Conservation (phyloP, 768 basidiomycete genomes). For the Cyclocybe cylindracea region DNA sequence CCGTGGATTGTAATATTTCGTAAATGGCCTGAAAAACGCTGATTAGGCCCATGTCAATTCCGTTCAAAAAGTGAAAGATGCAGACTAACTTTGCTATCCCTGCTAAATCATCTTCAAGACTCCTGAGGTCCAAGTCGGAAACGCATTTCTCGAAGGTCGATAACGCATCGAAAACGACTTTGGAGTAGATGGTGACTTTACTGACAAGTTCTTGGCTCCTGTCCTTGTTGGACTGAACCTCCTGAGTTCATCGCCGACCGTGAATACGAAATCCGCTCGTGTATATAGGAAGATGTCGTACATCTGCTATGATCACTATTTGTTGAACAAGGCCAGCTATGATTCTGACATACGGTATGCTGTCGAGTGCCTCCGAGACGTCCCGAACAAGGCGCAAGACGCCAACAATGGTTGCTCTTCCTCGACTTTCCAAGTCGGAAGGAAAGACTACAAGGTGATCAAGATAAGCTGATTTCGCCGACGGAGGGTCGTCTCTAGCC, state of each 20-base stretch:
- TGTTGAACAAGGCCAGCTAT: constrained; percentile 22
- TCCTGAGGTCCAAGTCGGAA: constrained; percentile 6
- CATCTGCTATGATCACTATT: constrained; percentile 27
- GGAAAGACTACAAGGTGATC: not conserved
- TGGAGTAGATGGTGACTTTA: constrained; percentile 22
- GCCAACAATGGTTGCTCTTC: not conserved
- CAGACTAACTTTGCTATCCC: constrained; percentile 17
- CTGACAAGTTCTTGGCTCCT: constrained; percentile 21
- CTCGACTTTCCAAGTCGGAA: not conserved
- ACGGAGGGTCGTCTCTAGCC: not conserved
- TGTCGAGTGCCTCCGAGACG: constrained; percentile 16
- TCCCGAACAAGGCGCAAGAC: constrained; percentile 11
- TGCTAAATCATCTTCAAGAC: constrained; percentile 20
- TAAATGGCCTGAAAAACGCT: constrained; percentile 24
- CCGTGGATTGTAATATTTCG: constrained; percentile 13
- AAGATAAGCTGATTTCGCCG: not conserved
- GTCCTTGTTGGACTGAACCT: constrained; percentile 23
- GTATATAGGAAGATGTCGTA: constrained; percentile 4
- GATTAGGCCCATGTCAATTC: not conserved
- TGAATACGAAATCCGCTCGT: not conserved
- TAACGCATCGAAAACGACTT: constrained; percentile 24
- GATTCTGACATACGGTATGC: constrained; percentile 26
- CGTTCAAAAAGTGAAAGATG: not conserved
- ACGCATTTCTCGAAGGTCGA: constrained; percentile 9
- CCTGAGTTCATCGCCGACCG: constrained; percentile 3